Base-by-base conservation (phyloP, 345 rosid genomes). In the Salix viminalis region DNA sequence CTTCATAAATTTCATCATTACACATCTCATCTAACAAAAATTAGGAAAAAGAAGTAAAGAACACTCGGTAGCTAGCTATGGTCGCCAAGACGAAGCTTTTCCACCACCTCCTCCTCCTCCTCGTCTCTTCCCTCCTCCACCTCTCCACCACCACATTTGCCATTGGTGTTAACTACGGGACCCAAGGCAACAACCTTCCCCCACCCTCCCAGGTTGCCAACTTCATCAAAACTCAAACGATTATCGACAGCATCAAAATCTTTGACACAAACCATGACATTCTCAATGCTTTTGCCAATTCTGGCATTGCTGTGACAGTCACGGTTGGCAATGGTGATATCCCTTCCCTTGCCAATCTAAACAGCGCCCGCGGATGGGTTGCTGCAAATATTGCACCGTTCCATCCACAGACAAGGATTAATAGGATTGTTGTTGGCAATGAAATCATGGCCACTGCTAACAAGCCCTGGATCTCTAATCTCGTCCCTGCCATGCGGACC, bases 381-480 rank as follows among this genome's bases (percentile, higher is more conserved):
- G 69, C 81, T 9, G 61, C 72, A 2, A 86, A 91, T 34, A 84
- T 93, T 1, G 67, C 56, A 9, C 98, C 98, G 37, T 89, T 77
- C 82, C 81, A 93, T 72, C 93, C 91, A 19, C 84, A 79, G 70
- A 94, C 98, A 7, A 88, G 70, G 82, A 89, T 94, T 69, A 86
- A 85, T 46, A 82, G 88, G 52, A 80, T 94, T 23, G 83, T 80
- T 0, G 87, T 94, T 18, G 98, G 98, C 0, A 94, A 90, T 56
- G 98, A 94, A 79, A 80, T 94, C 32, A 21, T 92, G 36, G 86
- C 87, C 16, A 39, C 78, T 18, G 87, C 79, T 46, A 85, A 82
- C 21, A 81, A 74, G 24, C 79, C 67, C 21, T 78, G 79, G 77
- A 81, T 92, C 52, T 36, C 72, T 32, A 85, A 84, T 79, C 83